Evolutionary conservation across 1,284 basidiomycete genomes (phyloP), one percentile per base, ranked within the genome.

Genomic region (Porogramme epimiltina): DNA sequence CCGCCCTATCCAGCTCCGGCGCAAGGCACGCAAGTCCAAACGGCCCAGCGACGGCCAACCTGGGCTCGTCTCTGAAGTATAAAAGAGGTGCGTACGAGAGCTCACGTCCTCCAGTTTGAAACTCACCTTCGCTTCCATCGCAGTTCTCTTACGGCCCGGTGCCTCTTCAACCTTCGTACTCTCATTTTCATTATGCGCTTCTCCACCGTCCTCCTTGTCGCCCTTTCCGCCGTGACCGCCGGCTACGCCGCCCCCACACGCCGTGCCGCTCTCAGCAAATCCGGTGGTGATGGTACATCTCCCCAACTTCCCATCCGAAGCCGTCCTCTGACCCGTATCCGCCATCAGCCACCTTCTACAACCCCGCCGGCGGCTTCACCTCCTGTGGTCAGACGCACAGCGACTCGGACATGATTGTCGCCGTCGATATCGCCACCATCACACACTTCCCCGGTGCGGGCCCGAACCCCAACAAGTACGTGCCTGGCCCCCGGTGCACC

Each of bases 401-500:
- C 45, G 59, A 58, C 20, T 36, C 49, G 36, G 59, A 60, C 52
- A 54, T 61, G 43, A 53, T 61, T 39, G 59, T 53, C 43, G 59
- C 59, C 39, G 40, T 61, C 33, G 51, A 54, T 25, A 38, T 48
- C 24, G 38, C 36, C 42, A 53, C 54, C 23, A 55, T 61, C 42
- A 45, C 52, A 40, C 42, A 18, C 45, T 61, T 59, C 60, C 60
- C 57, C 22, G 58, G 57, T 18, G 52, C 54, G 15, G 44, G 40
- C 19, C 51, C 49, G 15, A 57, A 59, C 55, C 60, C 60, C 36
- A 59, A 56, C 53, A 11, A 41, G 49, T 59, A 15, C 37, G 54
- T 47, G 24, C 15, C n/a, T n/a, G n/a, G n/a, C n/a, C n/a, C n/a
- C n/a, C 31, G 22, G 3, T 10, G 3, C 3, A 8, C n/a, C 33